Base-by-base conservation (phyloP, 352 stramenopile species). In the Phytophthora colocasiae region DNA sequence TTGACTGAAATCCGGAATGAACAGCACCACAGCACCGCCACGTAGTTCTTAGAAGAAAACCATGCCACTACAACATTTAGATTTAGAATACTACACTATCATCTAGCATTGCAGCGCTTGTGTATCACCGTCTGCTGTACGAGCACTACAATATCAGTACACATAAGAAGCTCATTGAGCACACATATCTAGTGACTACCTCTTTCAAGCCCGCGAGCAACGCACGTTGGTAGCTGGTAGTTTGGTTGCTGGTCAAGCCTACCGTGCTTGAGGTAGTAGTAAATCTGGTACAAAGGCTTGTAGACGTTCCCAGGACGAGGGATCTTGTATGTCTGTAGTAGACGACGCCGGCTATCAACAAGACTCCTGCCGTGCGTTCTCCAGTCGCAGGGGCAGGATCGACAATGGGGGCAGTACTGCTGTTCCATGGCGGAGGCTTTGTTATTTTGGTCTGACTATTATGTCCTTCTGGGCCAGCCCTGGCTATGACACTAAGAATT, bases 1-100 rank as follows among this genome's bases (percentile, higher is more conserved):
- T 41, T 90, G 29, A 68, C 34, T 3, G 83, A 92, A 53, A 89
- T 92, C 32, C 78, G 78, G 5, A 82, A 80, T 19, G 81, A 92
- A 31, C 81, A 92, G 44, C 73, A 89, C 32, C 19, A 19, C 19
- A 19, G 19, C 19, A 19, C 19, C 19, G 19, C 19, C 19, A 19
- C 19, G 19, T 19, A 19, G 19, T 19, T 19, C 19, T 19, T 19
- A 19, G 19, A 19, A 19, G 19, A 19, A 19, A 19, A 19, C 19
- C 19, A 19, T 19, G 19, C 19, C 19, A 19, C 19, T 19, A 19
- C 19, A 19, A 19, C 19, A 19, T 19, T 19, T 19, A 19, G 19
- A 19, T 19, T 19, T 19, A 19, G 19, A 19, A 19, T 19, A 19
- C 19, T 19, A 19, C 19, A 19, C 19, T 19, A 19, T 19, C 19